These are phyloP conservation scores for Calonectria henricotiae DNA, from an alignment of 2,329 filamentous ascomycete species.

Conservation along the genomic window DNA sequence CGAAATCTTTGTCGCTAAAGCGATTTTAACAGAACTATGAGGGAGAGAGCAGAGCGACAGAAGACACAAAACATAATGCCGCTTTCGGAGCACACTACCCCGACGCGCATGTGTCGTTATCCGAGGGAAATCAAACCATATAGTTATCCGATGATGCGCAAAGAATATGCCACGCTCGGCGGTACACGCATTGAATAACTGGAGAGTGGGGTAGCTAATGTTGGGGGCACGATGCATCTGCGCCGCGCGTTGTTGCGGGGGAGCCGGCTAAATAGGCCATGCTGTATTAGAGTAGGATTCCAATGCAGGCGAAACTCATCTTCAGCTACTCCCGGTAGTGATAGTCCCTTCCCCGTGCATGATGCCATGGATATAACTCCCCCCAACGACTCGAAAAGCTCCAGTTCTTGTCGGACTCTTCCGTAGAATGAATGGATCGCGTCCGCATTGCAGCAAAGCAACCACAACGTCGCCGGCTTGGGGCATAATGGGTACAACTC, in stretches of 20 bases:
- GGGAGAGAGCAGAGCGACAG: background rate
- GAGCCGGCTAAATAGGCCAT: constrained; percentile 12
- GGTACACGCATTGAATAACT: constrained; percentile 11
- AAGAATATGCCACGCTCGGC: constrained; percentile 16
- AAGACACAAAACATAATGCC: background rate
- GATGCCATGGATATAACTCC: background rate
- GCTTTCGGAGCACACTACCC: constrained; percentile 21
- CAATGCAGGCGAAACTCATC: background rate
- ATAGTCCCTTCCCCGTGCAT: background rate
- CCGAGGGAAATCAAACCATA: constrained; percentile 17
- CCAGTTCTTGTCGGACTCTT: background rate
- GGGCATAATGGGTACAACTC: background rate
- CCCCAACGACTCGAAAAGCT: background rate
- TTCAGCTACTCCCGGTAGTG: background rate
- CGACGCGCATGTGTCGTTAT: constrained; percentile 14
- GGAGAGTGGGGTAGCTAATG: constrained; percentile 7
- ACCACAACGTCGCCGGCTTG: background rate
- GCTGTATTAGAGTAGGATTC: background rate
- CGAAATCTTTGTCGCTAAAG: background rate
- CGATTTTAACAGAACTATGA: background rate
- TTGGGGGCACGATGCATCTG: constrained; percentile 17
- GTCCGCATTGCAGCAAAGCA: background rate
- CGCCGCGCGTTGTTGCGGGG: constrained; percentile 12
- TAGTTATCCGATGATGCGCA: constrained; percentile 10
- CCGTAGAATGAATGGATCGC: background rate